A percentile compares a stretch with the other conserved stretches of the same genome.
phyloP scores from a whole-genome alignment of 2,329 filamentous ascomycete genomes.

The Talaromyces marneffei region DNA sequence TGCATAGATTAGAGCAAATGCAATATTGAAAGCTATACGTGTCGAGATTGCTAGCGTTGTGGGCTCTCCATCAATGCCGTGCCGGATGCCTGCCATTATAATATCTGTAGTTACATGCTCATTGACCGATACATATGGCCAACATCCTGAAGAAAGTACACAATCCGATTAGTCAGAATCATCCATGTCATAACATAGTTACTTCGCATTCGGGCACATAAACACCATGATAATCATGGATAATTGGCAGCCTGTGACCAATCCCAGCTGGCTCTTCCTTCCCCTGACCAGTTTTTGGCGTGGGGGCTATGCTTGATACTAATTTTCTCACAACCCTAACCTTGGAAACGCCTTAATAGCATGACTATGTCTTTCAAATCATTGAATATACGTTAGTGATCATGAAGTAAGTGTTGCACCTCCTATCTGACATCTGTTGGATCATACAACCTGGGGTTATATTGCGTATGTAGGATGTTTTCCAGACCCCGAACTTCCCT shows the following conservation, averaged over 20 bases:
- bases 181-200: not conserved
- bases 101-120: not conserved
- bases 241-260: not conserved
- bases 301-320: not conserved
- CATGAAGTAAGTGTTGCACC: not conserved
- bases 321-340: not conserved
- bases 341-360: not conserved
- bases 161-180: not conserved
- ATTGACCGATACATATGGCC: not conserved
- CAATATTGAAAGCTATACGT: not conserved
- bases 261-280: too few species aligned
- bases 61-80: not conserved
- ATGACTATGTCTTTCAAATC: not conserved
- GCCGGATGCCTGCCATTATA: not conserved
- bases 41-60: not conserved
- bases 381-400: too few species aligned
- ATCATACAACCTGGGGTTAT: not conserved
- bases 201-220: not conserved
- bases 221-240: not conserved
- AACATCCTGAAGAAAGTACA: not conserved
- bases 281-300: not conserved
- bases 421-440: not conserved
- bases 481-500: not conserved
- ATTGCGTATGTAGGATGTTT: not conserved
- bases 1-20: not conserved